phyloP scores from a whole-genome alignment of 2,329 filamentous ascomycete genomes.

The Cytospora piceae region DNA sequence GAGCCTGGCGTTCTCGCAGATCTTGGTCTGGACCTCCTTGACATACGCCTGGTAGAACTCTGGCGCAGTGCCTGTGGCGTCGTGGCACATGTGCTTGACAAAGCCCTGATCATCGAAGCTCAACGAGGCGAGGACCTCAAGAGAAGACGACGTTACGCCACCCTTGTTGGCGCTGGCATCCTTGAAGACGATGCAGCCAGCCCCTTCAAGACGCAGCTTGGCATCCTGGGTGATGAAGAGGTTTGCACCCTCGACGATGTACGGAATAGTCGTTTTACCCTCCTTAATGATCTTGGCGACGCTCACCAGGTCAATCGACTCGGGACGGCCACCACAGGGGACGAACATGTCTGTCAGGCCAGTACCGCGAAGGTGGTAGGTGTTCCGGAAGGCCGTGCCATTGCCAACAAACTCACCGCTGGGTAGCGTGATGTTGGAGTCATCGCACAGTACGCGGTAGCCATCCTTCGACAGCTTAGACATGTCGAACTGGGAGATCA shows the following conservation, averaged over 20 bases:
- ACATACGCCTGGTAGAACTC: slow-evolving; percentile 95
- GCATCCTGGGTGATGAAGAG: slow-evolving; percentile 98
- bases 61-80: slow-evolving; percentile 71
- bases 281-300: slow-evolving; percentile 88
- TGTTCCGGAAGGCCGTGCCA: slow-evolving; percentile 95
- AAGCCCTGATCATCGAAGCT: slow-evolving; percentile 92
- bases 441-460: slow-evolving; percentile 90
- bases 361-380: slow-evolving; percentile 84
- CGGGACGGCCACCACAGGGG: slow-evolving; percentile 92
- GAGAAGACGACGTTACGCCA: slow-evolving; percentile 93
- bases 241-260: slow-evolving; percentile 97
- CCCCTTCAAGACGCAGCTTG: slow-evolving; percentile 90
- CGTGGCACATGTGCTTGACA: slow-evolving; percentile 90
- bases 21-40: slow-evolving; percentile 85
- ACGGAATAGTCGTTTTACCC: slow-evolving; percentile 85
- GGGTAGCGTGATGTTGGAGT: slow-evolving; percentile 85
- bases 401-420: slow-evolving; percentile 86
- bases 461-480: slow-evolving; percentile 85
- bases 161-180: slow-evolving; percentile 99
- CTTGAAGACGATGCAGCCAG: slow-evolving; percentile 95
- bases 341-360: slow-evolving; percentile 87
- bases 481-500: slow-evolving; percentile 86
- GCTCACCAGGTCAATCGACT: slow-evolving; percentile 91
- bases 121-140: slow-evolving; percentile 92
- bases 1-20: slow-evolving; percentile 86